These are phyloP conservation scores for Cyphellophora europaea DNA, from an alignment of 2,329 filamentous ascomycete species.

Conservation along the genomic window DNA sequence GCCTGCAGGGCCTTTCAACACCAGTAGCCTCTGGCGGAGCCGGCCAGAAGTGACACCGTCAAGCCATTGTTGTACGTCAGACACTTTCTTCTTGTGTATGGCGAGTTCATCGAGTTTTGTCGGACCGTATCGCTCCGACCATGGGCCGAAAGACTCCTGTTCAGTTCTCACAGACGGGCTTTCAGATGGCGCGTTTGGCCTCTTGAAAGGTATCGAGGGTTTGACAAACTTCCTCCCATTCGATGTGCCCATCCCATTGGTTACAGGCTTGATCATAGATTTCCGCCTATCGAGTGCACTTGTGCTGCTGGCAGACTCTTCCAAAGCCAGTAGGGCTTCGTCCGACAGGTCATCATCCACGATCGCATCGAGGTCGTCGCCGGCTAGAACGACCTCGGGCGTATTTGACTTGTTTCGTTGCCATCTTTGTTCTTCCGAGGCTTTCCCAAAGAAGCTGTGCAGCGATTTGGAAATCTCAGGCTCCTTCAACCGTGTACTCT, in stretches of 20 bases:
- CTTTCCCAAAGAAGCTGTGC: constrained; percentile 31
- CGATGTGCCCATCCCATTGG: not conserved
- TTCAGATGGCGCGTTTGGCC: constrained; percentile 4
- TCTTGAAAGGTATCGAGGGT: constrained; percentile 3
- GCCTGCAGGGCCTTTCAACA: constrained; percentile 84
- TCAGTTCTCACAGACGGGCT: constrained; percentile 15
- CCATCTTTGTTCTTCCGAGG: constrained; percentile 31
- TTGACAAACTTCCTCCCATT: constrained; percentile 17
- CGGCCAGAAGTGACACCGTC: constrained; percentile 59
- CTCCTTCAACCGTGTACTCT: constrained; percentile 12
- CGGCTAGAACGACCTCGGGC: constrained; percentile 12
- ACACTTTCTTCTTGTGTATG: constrained; percentile 89
- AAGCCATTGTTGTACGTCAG: constrained; percentile 77
- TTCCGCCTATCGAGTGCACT: constrained; percentile 7
- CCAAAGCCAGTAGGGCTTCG: constrained; percentile 26
- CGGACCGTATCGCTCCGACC: constrained; percentile 80
- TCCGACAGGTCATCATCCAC: constrained; percentile 24
- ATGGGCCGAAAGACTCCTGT: constrained; percentile 59
- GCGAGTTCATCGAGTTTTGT: constrained; percentile 69
- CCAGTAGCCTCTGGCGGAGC: constrained; percentile 56
- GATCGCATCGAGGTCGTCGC: constrained; percentile 21
- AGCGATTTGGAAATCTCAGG: constrained; percentile 25
- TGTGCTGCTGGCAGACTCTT: constrained; percentile 11
- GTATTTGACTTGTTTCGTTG: constrained; percentile 21
- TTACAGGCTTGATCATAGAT: constrained; percentile 1